Base-by-base conservation (phyloP, 2,329 filamentous ascomycete genomes). In the Cladophialophora bantiana region DNA sequence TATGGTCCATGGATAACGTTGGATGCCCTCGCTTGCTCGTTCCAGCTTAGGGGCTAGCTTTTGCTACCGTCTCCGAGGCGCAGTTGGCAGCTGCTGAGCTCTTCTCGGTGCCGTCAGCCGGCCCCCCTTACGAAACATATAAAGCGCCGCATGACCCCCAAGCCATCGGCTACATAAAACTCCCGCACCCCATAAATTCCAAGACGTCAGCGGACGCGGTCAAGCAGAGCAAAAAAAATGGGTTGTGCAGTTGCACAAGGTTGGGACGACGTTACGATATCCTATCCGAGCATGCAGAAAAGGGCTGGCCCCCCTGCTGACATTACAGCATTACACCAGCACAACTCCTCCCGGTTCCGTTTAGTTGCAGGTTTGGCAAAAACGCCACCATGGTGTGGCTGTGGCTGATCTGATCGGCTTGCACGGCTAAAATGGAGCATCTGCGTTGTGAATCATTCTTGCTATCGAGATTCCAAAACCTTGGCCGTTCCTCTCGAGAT, bases 231-330 rank as follows among this genome's bases (percentile, higher is more conserved):
- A 42, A 42, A 12, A 58, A 15, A 58, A n/a, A n/a, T n/a, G n/a
- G 12, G 2, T 59, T 20, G 42, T 7, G 57, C 12, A 40, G 57
- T 50, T 20, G 45, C 59, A 52, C 42, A 38, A 38, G 32, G 31
- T 20, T 34, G 59, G 45, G 48, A 61, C 18, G 59, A 61, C 32
- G 59, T 61, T 52, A 13, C 50, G 59, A 61, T 61, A 61, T 61
- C 59, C 20, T 36, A 38, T 34, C 58, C 45, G 59, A 61, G 38
- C 59, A 53, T 61, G 59, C 59, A 61, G n/a, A 32, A 40, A 40
- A 52, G 42, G 18, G 59, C 26, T 26, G 15, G 12, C 18, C 18
- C 18, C 18, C 45, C 32, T 35, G 45, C 58, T 60, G 34, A 60
- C 58, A 34, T 59, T 35, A 59, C 56, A 32, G 26, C 57, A 20